Evolutionary conservation across 257 asterid genomes (phyloP).

Genomic region (Cinchona pubescens): DNA sequence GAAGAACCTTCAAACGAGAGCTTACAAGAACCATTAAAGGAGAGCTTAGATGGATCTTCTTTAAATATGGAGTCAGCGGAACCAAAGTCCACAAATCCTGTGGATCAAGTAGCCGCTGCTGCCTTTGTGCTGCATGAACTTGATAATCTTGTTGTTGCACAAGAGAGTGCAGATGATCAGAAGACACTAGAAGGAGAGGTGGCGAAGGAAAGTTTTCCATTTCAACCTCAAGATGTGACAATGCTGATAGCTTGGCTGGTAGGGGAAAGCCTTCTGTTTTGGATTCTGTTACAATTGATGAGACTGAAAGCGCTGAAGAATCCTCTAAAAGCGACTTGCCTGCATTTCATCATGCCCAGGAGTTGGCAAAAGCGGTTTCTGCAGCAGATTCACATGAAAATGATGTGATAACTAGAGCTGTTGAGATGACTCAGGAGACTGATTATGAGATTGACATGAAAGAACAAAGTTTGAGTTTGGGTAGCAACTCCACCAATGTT

Average conservation of each 20-base stretch:
- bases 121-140: slow-evolving; percentile 24
- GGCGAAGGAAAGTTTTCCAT: slow-evolving; percentile 31
- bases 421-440: slow-evolving; percentile 33
- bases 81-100: slow-evolving; percentile 38
- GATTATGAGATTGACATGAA: slow-evolving; percentile 36
- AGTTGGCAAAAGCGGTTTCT: slow-evolving; percentile 36
- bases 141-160: slow-evolving; percentile 29
- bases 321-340: slow-evolving; percentile 33
- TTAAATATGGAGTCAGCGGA: slow-evolving; percentile 30
- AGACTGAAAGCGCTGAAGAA: slow-evolving; percentile 41
- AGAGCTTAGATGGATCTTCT: slow-evolving; percentile 34
- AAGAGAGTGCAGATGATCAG: slow-evolving; percentile 35
- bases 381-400: slow-evolving; percentile 32
- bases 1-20: slow-evolving; percentile 32
- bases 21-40: slow-evolving; percentile 32
- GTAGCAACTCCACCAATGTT: slow-evolving; percentile 39
- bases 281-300: slow-evolving; percentile 36
- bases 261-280: slow-evolving; percentile 41
- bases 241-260: slow-evolving; percentile 33
- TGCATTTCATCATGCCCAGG: slow-evolving; percentile 32
- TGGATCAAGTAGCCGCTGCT: slow-evolving; percentile 30
- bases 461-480: slow-evolving; percentile 34
- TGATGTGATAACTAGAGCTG: slow-evolving; percentile 32
- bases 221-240: slow-evolving; percentile 39
- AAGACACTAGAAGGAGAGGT: slow-evolving; percentile 35